Evolutionary conservation across 495 filamentous ascomycete species (phyloP), one percentile per base, ranked within the genome.

Genomic region (Parmelia sp.): DNA sequence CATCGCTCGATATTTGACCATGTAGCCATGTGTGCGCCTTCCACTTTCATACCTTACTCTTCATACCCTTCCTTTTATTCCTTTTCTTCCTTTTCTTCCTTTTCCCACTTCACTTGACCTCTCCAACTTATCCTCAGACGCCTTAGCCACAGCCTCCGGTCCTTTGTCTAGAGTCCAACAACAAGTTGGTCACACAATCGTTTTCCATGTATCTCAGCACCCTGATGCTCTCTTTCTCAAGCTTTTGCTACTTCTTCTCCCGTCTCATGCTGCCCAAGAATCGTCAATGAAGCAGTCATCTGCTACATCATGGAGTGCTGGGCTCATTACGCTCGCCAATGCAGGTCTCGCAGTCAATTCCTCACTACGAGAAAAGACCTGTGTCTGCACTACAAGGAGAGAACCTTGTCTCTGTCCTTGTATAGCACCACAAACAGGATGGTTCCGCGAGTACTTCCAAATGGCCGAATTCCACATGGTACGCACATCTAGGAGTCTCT

Each of bases 231-330:
- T 53, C 17, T 12, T 53, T 31, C 49, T 53, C 49, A 3, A 31
- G 14, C 31, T 53, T 31, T 15, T 53, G 49, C 25, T 53, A 29
- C 14, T 31, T 17, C 8, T 57, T 31, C 19, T 31, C 49, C 19
- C 25, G 27, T 53, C 49, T 53, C 4, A 53, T 53, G 49, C 1
- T 53, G 49, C 49, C 25, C 4, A 53, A 31, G 49, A 53, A 53
- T 53, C 27, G 4, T 53, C 49, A 19, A 31, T 31, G 5, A 17
- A 53, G 49, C 49, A 8, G 8, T 17, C 49, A 53, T 53, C 3
- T 31, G 49, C 49, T 53, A 9, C 27, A 33, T 19, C 56, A 65
- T 65, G 63, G 63, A 65, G 44, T 65, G 63, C 53, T 51, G 58
- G 56, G 63, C 63, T 65, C 63, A 65, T 42, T 31, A 60, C 29